Conservation (phyloP, 345 rosid species). For the Populus pruinosa region DNA sequence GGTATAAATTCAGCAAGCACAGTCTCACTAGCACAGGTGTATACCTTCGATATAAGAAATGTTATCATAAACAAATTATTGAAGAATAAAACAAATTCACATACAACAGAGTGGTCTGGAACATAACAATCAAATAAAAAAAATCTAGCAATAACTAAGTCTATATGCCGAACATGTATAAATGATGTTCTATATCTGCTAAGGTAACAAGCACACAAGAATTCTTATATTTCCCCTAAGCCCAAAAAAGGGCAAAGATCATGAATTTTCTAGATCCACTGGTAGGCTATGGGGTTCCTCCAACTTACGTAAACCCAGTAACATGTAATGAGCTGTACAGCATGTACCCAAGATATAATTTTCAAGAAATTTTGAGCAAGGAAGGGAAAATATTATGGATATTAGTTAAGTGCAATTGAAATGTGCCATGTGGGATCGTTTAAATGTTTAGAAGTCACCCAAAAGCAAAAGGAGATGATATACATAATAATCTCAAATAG, state of each 20-base stretch:
- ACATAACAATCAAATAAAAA: not conserved
- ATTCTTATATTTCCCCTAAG: not conserved
- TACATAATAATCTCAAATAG: not conserved
- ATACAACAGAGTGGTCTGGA: not conserved
- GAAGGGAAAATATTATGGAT: not conserved
- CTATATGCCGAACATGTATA: not conserved
- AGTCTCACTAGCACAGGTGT: slow-evolving; percentile 60
- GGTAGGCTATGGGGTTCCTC: not conserved
- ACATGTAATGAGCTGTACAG: not conserved
- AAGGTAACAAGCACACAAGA: not conserved
- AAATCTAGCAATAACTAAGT: not conserved
- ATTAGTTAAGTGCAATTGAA: not conserved
- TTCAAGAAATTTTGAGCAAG: not conserved
- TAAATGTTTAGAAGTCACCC: not conserved
- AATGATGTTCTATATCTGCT: not conserved
- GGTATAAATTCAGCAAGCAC: slow-evolving; percentile 57
- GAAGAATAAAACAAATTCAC: not conserved
- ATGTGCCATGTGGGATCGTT: not conserved
- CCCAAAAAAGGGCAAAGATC: not conserved
- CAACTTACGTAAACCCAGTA: not conserved
- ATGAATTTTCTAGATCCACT: not conserved
- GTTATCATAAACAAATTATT: not conserved
- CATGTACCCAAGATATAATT: not conserved
- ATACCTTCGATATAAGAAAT: slow-evolving; percentile 48
- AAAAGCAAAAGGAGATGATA: not conserved